A percentile compares a stretch with the other conserved stretches of the same genome.
Conservation (phyloP, 2,329 filamentous ascomycete genomes). For the Arthrobotrys megalospora region DNA sequence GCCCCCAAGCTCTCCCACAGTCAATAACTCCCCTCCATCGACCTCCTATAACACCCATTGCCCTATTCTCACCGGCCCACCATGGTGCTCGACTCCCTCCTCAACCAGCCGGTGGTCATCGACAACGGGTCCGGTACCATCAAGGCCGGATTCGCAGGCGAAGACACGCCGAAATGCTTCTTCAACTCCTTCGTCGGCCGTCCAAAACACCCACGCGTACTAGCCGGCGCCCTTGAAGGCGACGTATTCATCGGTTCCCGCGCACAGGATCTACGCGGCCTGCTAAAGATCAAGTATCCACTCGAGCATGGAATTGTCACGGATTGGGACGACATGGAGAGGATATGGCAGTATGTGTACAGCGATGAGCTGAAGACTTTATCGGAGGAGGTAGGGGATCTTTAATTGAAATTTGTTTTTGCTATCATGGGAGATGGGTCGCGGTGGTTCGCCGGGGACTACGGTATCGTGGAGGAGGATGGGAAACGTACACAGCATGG, state of each 20-base stretch:
- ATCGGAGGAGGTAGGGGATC: conserved; percentile 84
- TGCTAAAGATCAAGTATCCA: conserved; percentile 96
- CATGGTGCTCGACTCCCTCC: conserved; percentile 75
- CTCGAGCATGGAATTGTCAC: conserved; percentile 98
- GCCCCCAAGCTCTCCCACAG: conserved; percentile 16
- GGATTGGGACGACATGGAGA: conserved; percentile 99
- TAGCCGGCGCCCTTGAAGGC: conserved; percentile 95
- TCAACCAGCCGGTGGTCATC: conserved; percentile 98
- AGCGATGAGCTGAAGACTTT: conserved; percentile 95
- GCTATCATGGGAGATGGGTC: background rate
- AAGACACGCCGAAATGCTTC: conserved; percentile 95
- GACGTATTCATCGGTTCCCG: conserved; percentile 97
- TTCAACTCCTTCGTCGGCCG: conserved; percentile 98
- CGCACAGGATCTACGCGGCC: conserved; percentile 88
- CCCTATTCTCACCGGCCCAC: conserved; percentile 9
- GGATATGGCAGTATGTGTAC: conserved; percentile 99
- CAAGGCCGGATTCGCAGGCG: conserved; percentile 94
- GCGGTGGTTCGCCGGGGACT: background rate
- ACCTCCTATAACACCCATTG: conserved; percentile 10
- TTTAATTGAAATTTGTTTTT: conserved; percentile 31
- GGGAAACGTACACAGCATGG: background rate
- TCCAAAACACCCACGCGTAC: conserved; percentile 92
- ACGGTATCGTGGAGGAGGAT: conserved; percentile 39
- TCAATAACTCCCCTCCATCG: conserved; percentile 26
- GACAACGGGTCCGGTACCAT: conserved; percentile 99